Percentiles rank a stretch among this genome's conserved stretches.
phyloP scores from a whole-genome alignment of 1,284 basidiomycete species.

The Cryptococcus jaspeensis region DNA sequence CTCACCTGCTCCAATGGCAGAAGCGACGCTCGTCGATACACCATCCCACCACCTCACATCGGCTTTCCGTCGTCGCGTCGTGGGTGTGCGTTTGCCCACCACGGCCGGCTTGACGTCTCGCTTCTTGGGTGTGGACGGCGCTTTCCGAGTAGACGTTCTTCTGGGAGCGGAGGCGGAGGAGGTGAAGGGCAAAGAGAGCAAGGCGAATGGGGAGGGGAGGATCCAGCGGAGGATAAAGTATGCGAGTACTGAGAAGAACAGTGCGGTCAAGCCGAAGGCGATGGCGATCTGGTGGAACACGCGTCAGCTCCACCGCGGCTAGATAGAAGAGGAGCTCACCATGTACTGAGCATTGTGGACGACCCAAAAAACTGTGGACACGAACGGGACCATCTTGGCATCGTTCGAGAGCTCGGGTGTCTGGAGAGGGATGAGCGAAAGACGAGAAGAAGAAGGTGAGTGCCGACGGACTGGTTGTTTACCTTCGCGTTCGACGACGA shows the following conservation, averaged over 20 bases:
- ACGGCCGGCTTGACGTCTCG: background rate
- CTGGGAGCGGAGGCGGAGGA: background rate
- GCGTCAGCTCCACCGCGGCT: no score
- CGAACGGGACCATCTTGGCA: background rate
- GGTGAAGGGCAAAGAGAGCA: background rate
- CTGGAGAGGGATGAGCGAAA: no score
- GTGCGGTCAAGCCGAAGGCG: conserved; percentile 3
- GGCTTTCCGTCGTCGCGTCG: background rate
- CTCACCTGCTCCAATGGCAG: conserved; percentile 1
- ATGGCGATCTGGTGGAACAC: conserved; percentile 4
- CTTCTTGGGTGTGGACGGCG: background rate
- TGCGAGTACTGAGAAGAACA: conserved; percentile 6
- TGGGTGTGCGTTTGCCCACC: no score
- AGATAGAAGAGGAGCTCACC: no score
- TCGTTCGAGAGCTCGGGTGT: background rate
- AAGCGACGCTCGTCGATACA: background rate
- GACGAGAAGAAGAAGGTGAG: no score
- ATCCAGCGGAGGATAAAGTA: conserved; percentile 10
- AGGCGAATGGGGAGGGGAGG: conserved; percentile 3
- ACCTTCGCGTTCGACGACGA: no score
- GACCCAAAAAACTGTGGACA: background rate
- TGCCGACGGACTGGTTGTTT: no score
- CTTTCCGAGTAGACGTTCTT: background rate
- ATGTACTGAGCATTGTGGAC: conserved; percentile 1
- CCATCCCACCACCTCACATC: background rate